Percentiles rank a stretch among this genome's conserved stretches.
Evolutionary conservation across 106 monocot genomes (phyloP).

Genomic region (Dendrobium nobile): DNA sequence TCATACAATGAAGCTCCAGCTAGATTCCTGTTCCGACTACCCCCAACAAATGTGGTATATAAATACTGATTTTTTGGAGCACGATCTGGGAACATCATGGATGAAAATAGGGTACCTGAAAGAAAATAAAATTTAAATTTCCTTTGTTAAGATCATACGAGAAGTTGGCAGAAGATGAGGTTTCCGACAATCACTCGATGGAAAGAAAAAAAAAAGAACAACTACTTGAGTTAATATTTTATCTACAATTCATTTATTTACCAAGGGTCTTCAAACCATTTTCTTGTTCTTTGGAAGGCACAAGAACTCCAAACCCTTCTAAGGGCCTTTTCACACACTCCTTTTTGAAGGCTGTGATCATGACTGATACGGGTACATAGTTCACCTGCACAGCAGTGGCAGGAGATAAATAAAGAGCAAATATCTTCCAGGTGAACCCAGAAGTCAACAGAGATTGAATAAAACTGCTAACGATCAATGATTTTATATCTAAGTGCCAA

Average conservation of each 20-base stretch:
- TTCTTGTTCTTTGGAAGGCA: slow-evolving; percentile 85
- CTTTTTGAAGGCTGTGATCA: slow-evolving; percentile 82
- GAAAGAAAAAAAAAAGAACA: background rate
- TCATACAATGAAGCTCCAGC: slow-evolving; percentile 83
- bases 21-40: slow-evolving; percentile 78
- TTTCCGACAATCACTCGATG: background rate
- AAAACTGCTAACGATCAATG: background rate
- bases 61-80: slow-evolving; percentile 78
- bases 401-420: background rate
- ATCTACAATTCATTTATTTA: slow-evolving; percentile 19
- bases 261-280: slow-evolving; percentile 87
- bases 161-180: background rate
- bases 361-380: slow-evolving; percentile 84
- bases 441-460: background rate
- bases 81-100: slow-evolving; percentile 97
- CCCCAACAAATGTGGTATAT: slow-evolving; percentile 92
- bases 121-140: background rate
- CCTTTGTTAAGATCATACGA: background rate
- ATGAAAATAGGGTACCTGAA: slow-evolving; percentile 95
- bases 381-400: slow-evolving; percentile 39
- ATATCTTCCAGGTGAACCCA: slow-evolving; percentile 1
- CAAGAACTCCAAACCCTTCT: slow-evolving; percentile 94
- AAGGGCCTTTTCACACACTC: slow-evolving; percentile 70
- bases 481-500: background rate
- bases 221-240: background rate